These are phyloP conservation scores for Cercospora brassicicola DNA, from an alignment of 2,329 filamentous ascomycete species.

Conservation along the genomic window DNA sequence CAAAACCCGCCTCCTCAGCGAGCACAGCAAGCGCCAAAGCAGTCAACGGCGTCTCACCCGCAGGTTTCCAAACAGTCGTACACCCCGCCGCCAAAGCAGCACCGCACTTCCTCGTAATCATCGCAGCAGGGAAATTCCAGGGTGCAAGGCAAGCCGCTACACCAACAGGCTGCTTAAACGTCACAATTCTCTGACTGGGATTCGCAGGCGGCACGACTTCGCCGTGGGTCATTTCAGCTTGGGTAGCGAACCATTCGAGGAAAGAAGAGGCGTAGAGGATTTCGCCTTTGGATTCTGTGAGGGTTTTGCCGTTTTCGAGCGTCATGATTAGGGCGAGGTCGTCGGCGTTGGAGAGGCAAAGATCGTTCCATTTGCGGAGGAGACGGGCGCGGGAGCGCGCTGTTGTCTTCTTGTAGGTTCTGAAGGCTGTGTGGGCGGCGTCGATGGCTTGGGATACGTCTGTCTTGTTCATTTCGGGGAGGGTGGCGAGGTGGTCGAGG, in stretches of 20 bases:
- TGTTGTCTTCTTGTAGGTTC: slow-evolving; percentile 27
- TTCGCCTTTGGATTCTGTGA: slow-evolving; percentile 36
- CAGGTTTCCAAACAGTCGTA: slow-evolving; percentile 37
- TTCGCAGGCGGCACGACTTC: slow-evolving; percentile 29
- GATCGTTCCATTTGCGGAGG: slow-evolving; percentile 35
- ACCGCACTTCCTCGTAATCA: slow-evolving; percentile 43
- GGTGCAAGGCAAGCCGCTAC: slow-evolving; percentile 33
- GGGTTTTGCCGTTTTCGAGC: slow-evolving; percentile 39
- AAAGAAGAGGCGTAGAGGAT: slow-evolving; percentile 36
- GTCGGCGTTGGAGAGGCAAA: slow-evolving; percentile 33
- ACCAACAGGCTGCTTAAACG: slow-evolving; percentile 36
- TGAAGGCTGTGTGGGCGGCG: slow-evolving; percentile 29
- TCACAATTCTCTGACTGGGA: slow-evolving; percentile 29
- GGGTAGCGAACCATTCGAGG: slow-evolving; percentile 37
- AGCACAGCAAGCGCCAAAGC: slow-evolving; percentile 34
- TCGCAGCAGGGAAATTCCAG: slow-evolving; percentile 39
- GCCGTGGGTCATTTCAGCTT: slow-evolving; percentile 33
- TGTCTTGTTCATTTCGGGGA: slow-evolving; percentile 29
- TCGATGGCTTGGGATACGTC: slow-evolving; percentile 28
- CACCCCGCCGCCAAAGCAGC: slow-evolving; percentile 41
- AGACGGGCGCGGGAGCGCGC: slow-evolving; percentile 30
- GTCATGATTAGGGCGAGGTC: slow-evolving; percentile 37
- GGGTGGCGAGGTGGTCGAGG: slow-evolving; percentile 25
- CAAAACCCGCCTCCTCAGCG: slow-evolving; percentile 35
- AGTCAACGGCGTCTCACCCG: slow-evolving; percentile 36